These are phyloP conservation scores for Boletus insuetus DNA, from an alignment of 768 basidiomycete species.

Conservation along the genomic window DNA sequence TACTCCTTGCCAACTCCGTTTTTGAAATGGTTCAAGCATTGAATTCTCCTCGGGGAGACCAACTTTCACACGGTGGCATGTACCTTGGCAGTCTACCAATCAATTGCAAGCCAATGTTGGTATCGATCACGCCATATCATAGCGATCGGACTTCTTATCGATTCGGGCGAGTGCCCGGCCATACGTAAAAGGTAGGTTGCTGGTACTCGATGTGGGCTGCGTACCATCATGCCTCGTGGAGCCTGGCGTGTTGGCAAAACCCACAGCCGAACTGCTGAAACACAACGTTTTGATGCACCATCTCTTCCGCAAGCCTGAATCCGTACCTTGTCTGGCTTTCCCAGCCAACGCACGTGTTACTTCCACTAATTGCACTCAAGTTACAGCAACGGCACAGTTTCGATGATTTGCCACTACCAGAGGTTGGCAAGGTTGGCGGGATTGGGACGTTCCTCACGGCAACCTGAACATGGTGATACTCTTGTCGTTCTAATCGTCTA, in stretches of 20 bases:
- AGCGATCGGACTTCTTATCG: not conserved
- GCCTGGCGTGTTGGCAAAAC: slow-evolving; percentile 8
- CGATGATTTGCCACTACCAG: not conserved
- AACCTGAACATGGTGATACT: no score
- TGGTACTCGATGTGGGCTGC: not conserved
- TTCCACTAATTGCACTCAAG: not conserved
- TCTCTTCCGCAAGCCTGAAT: not conserved
- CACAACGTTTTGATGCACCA: slow-evolving; percentile 10
- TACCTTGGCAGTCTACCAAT: slow-evolving; percentile 9
- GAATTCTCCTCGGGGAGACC: not conserved
- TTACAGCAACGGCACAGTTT: not conserved
- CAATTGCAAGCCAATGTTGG: not conserved
- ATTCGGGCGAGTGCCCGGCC: not conserved
- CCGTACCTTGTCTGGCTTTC: not conserved
- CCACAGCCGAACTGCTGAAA: not conserved
- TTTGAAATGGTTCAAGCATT: not conserved
- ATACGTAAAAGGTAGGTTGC: slow-evolving; percentile 1
- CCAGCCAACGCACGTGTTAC: not conserved
- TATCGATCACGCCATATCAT: not conserved
- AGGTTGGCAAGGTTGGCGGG: slow-evolving; percentile 6
- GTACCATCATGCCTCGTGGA: slow-evolving; percentile 17
- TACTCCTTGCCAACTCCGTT: not conserved
- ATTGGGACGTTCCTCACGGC: not conserved
- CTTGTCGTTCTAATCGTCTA: no score
- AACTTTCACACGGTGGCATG: not conserved